phyloP scores from a whole-genome alignment of 192 early-diverging fungal species.

The Dissophora ornata region DNA sequence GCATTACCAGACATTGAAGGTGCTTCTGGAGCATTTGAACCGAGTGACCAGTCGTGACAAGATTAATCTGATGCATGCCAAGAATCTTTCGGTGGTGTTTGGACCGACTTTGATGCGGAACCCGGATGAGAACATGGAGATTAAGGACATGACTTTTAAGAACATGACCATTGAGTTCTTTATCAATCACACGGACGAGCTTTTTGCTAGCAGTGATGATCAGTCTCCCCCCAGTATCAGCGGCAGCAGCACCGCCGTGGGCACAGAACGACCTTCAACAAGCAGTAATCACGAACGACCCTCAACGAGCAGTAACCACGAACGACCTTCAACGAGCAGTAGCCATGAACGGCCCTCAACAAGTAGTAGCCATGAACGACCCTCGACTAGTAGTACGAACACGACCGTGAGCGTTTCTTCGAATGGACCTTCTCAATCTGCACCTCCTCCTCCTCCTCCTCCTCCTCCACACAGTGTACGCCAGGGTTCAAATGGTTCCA shows the following conservation, averaged over 20 bases:
- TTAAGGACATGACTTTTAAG: slow-evolving; percentile 79
- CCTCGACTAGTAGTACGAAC: slow-evolving; percentile 3
- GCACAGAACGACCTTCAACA: neutral
- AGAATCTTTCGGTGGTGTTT: slow-evolving; percentile 96
- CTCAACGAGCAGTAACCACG: slow-evolving; percentile 15
- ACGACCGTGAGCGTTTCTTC: neutral
- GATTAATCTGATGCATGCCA: slow-evolving; percentile 90
- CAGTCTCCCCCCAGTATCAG: neutral
- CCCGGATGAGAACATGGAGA: slow-evolving; percentile 68
- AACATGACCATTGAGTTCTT: slow-evolving; percentile 78
- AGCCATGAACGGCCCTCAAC: slow-evolving; percentile 1
- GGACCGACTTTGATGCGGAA: slow-evolving; percentile 86
- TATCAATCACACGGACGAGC: slow-evolving; percentile 59
- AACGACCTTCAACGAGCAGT: slow-evolving; percentile 13
- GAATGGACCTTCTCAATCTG: neutral
- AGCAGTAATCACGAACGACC: slow-evolving; percentile 12
- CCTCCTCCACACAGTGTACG: neutral
- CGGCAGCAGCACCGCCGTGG: neutral
- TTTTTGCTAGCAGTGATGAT: slow-evolving; percentile 19
- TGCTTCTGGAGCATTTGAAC: slow-evolving; percentile 72
- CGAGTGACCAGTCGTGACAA: slow-evolving; percentile 67
- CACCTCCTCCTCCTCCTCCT: neutral
- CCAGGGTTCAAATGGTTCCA: neutral
- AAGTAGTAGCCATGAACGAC: slow-evolving; percentile 20
- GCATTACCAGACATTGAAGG: slow-evolving; percentile 71